Conservation (phyloP, 1,284 basidiomycete species). For the Vanrija sp. region DNA sequence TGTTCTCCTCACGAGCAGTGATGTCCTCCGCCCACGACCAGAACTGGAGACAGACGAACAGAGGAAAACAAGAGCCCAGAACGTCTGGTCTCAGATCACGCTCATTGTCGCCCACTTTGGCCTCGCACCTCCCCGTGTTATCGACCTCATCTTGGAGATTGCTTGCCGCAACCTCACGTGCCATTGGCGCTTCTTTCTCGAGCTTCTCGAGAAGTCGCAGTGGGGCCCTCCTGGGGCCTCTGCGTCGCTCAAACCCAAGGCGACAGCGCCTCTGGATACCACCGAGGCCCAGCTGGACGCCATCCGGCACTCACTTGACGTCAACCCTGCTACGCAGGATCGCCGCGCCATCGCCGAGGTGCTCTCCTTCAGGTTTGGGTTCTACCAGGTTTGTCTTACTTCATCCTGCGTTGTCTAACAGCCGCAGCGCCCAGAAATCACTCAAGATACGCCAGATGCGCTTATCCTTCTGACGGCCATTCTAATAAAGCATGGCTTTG, state of each 20-base stretch:
- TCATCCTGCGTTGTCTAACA: background rate
- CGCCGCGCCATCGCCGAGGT: conserved; percentile 76
- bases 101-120: conserved; percentile 93
- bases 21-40: conserved; percentile 20
- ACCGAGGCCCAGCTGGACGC: conserved; percentile 37
- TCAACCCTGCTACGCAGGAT: conserved; percentile 45
- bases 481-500: conserved; percentile 80
- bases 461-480: conserved; percentile 81
- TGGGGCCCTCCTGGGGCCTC: background rate
- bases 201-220: conserved; percentile 57
- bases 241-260: background rate
- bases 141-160: conserved; percentile 91
- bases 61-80: conserved; percentile 50
- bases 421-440: conserved; percentile 43
- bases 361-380: conserved; percentile 90
- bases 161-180: conserved; percentile 74
- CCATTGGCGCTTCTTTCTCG: conserved; percentile 89
- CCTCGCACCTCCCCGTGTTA: conserved; percentile 86
- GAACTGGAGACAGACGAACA: conserved; percentile 4
- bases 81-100: conserved; percentile 80
- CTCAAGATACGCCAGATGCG: conserved; percentile 60
- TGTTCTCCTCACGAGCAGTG: conserved; percentile 71
- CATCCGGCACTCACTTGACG: conserved; percentile 46
- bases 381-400: conserved; percentile 66
- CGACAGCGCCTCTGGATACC: background rate